Evolutionary conservation across 805 yeast species (phyloP).

Genomic region (Saccharomycopsis sp.): DNA sequence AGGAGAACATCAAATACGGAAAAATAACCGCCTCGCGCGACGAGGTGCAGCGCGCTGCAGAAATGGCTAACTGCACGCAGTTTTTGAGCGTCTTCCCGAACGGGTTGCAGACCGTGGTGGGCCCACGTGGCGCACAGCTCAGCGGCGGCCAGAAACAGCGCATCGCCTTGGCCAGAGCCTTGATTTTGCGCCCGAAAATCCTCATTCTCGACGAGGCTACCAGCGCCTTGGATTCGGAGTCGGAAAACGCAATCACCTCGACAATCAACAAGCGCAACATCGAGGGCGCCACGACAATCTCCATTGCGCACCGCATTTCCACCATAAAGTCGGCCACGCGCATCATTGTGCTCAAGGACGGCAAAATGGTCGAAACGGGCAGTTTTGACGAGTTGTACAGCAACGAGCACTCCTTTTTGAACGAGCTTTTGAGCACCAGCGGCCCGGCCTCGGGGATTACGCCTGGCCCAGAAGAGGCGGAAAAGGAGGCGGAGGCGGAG

Average conservation of each 20-base stretch:
- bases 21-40: slow-evolving; percentile 50
- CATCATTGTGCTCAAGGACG: slow-evolving; percentile 69
- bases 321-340: slow-evolving; percentile 80
- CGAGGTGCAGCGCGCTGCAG: slow-evolving; percentile 53
- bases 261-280: slow-evolving; percentile 52
- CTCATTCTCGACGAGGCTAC: slow-evolving; percentile 91
- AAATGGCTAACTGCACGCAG: slow-evolving; percentile 63
- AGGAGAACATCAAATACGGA: slow-evolving; percentile 81
- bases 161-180: slow-evolving; percentile 83
- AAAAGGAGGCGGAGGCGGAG: background rate
- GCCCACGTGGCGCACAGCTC: slow-evolving; percentile 80
- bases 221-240: slow-evolving; percentile 83
- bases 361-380: slow-evolving; percentile 71
- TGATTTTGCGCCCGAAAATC: slow-evolving; percentile 72
- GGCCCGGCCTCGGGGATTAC: slow-evolving; percentile 1
- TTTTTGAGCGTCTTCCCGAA: slow-evolving; percentile 75
- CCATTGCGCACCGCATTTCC: slow-evolving; percentile 86
- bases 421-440: slow-evolving; percentile 28
- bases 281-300: slow-evolving; percentile 65
- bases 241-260: slow-evolving; percentile 77
- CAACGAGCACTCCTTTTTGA: slow-evolving; percentile 31
- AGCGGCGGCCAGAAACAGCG: slow-evolving; percentile 96
- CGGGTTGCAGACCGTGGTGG: slow-evolving; percentile 74
- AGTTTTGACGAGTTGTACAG: slow-evolving; percentile 44
- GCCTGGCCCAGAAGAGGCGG: background rate